Base-by-base conservation (phyloP, 2,329 filamentous ascomycete genomes). In the Cordyceps javanica region DNA sequence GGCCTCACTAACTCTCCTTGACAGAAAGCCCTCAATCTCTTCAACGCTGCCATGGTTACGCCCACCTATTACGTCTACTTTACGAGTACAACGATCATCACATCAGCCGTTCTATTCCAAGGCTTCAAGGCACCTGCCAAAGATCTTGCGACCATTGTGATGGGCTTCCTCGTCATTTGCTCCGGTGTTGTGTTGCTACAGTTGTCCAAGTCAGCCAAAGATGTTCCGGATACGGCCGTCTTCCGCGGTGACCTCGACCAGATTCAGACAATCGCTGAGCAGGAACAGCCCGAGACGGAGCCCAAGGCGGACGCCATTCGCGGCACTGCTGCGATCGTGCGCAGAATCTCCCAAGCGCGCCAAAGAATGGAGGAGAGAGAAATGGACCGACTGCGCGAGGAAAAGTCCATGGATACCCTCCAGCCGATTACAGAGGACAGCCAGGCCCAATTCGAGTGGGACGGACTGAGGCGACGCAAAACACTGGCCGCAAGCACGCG, bases 61-160 rank as follows among this genome's bases (percentile, higher is more conserved):
- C 94, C 94, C 0, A 99, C 94, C 2, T 99, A 99, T 75, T 99
- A 99, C 71, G 94, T 99, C 63, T 93, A 95, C 77, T 99, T 99
- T 71, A 99, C 94, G 39, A 96, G 88, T 65, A 89, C 91, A 5
- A 97, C 94, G 21, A 97, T 99, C 63, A 83, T 97, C 64, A 95
- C 92, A 6, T 97, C 93, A 0, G 89, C 92, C 3, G 86, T 99
- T 48, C 78, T 99, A 3, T 97, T 97, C 73, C 87, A 86, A 62
- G 94, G 94, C 8, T 97, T 99, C 81, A 93, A 96, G 68, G 94
- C 93, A 36, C 90, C 90, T 0, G 80, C 83, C 0, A 81, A 84
- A 6, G 83, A 89, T 26, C 97, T 99, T 58, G 80, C 90, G 46
- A 96, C 91, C 0, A 89, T 97, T 30, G 88, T 97, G 57, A 85